Percentiles rank a stretch among this genome's conserved stretches.
Conservation (phyloP, 2,329 filamentous ascomycete species). For the Leptographium wingfieldii region DNA sequence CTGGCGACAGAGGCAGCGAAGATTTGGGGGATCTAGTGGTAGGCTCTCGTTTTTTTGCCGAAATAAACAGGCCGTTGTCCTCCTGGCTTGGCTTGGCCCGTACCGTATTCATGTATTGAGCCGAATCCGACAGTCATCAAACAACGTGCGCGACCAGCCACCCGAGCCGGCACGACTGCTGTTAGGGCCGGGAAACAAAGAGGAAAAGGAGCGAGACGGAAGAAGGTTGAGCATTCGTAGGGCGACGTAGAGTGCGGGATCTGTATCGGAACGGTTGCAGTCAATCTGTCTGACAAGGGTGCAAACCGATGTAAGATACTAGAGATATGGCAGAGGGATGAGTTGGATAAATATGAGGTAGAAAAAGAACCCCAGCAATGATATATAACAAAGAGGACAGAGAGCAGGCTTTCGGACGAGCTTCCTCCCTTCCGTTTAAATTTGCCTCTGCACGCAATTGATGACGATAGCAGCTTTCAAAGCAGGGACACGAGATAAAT, state of each 20-base stretch:
- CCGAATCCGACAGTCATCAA: neutral
- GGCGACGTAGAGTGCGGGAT: neutral
- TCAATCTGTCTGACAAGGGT: neutral
- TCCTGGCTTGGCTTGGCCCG: neutral
- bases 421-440: neutral
- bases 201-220: neutral
- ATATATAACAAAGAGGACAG: neutral
- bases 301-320: neutral
- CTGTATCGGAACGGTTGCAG: neutral
- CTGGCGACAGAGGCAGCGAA: neutral
- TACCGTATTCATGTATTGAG: neutral
- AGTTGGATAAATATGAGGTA: neutral
- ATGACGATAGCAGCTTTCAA: neutral
- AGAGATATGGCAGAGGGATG: neutral
- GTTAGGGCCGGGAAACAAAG: neutral
- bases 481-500: neutral
- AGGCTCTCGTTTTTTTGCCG: neutral
- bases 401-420: neutral
- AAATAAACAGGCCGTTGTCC: neutral
- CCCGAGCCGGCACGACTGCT: neutral
- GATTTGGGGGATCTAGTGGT: neutral
- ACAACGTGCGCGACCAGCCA: neutral
- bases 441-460: neutral
- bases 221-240: neutral
- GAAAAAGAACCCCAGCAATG: neutral